Evolutionary conservation across 345 rosid genomes (phyloP), one percentile per base, ranked within the genome.

Genomic region (Laguncularia racemosa): DNA sequence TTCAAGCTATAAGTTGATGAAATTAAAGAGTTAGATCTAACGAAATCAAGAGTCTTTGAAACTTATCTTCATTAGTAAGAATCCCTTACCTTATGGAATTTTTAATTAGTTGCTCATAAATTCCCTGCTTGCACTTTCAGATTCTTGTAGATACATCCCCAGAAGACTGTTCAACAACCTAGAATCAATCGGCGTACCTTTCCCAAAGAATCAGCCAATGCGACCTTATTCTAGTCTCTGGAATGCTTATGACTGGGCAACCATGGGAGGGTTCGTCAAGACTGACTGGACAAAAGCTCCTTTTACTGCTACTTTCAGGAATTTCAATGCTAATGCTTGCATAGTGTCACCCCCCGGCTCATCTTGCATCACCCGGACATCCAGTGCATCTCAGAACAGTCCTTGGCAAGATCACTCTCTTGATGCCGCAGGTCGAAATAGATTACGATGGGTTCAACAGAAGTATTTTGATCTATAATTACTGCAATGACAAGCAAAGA

Each of bases 401-500:
- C 12, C 48, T 14, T 84, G 84, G 88, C 65, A 71, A 3, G 67
- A 69, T 2, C 75, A 76, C 59, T 58, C 64, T 64, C 67, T 84
- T 4, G 78, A 75, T 46, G 20, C 67, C 0, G 48, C 71, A 4
- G 58, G 68, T 48, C 71, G 63, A 52, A 51, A 64, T 54, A 71
- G 69, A 53, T 62, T 85, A 14, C 70, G 70, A 13, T 77, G 81
- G 87, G 87, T 77, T 44, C 83, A 77, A 59, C 71, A 61, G 48
- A 84, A 79, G 61, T 64, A 67, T 79, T n/a, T 75, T 83, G 88
- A 59, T 83, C 49, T 83, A 80, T 26, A 77, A 80, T 21, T 83
- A 83, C 44, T 80, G 88, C 53, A 67, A 65, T 1, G 88, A 83
- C 57, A 14, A 64, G 0, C 73, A 77, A 40, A 68, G 85, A 17